Conservation (phyloP, 169 alveolate genomes). For the Plasmodium falciparum region DNA sequence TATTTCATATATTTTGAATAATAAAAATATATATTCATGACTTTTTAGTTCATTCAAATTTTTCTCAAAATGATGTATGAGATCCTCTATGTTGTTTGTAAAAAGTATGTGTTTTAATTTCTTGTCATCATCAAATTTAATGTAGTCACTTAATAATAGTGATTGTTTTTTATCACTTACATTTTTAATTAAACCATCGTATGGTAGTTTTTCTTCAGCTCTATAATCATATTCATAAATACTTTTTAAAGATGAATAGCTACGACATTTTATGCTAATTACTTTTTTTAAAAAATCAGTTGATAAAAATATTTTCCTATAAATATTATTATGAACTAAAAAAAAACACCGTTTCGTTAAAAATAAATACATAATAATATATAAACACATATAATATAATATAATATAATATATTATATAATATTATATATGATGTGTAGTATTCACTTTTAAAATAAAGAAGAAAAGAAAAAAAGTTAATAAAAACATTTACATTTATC, state of each 20-base stretch:
- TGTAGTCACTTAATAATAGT: not conserved
- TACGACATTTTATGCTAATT: too few species aligned
- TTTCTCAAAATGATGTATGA: conserved; percentile 27
- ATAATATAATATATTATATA: too few species aligned
- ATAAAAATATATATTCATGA: conserved; percentile 43
- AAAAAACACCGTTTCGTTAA: too few species aligned
- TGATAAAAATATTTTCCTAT: too few species aligned
- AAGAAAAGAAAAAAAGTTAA: too few species aligned
- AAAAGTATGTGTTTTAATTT: conserved; percentile 4
- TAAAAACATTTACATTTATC: too few species aligned
- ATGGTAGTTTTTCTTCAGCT: not conserved
- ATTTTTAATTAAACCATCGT: not conserved
- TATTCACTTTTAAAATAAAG: too few species aligned
- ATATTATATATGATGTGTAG: too few species aligned
- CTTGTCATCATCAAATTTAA: not conserved
- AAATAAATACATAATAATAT: too few species aligned
- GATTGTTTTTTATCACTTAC: not conserved
- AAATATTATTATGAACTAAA: too few species aligned
- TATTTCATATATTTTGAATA: conserved; percentile 73
- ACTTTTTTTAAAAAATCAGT: too few species aligned
- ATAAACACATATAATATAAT: too few species aligned
- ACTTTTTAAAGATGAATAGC: conserved; percentile 21
- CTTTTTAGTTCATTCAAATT: conserved; percentile 54
- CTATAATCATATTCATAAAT: conserved; percentile 41
- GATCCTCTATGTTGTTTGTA: conserved; percentile 33